Evolutionary conservation across 2,329 filamentous ascomycete genomes (phyloP), one percentile per base, ranked within the genome.

Genomic region (Aspergillus sp.): DNA sequence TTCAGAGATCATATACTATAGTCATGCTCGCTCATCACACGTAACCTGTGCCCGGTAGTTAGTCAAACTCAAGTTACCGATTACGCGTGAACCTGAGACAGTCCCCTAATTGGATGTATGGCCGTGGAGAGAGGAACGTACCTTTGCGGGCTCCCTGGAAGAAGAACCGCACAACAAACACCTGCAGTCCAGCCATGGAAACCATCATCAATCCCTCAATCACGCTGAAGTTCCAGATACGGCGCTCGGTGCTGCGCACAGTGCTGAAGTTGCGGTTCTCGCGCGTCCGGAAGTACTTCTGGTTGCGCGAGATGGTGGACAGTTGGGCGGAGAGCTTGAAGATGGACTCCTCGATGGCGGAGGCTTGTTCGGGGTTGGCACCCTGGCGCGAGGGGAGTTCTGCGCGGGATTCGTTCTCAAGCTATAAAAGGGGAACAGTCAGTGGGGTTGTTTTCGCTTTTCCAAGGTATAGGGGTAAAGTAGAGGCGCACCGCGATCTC

Each of bases 241-340:
- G 85, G 74, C 86, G 86, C 82, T 99, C 95, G 41, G 95, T 99
- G 79, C 93, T 97, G 75, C 91, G 85, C 68, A 99, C 95, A 9
- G 95, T 99, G 80, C 91, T 96, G 79, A 99, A 98, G 80, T 99
- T 99, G 61, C 95, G 86, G 83, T 99, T 99, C 83, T 99, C 95
- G 65, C 95, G 88, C 3, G 95, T 99, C 62, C 96, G 90, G 87
- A 99, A 99, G 82, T 99, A 99, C 76, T 99, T 99, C 73, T 99
- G 95, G 81, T 96, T 97, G 70, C 95, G 86, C 42, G 90, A 92
- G 72, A 99, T 95, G 61, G 93, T 97, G 13, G 92, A 96, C 50
- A 99, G 81, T 72, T 96, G 91, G 62, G 91, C 88, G 12, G 92
- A 96, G 59, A 99, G 84, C 81, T 96, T 97, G 81, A 95, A 91